A percentile compares a stretch with the other conserved stretches of the same genome.
These are phyloP conservation scores for Saccharomyces hybrid DNA, from an alignment of 1,139 yeast species.

Conservation along the genomic window DNA sequence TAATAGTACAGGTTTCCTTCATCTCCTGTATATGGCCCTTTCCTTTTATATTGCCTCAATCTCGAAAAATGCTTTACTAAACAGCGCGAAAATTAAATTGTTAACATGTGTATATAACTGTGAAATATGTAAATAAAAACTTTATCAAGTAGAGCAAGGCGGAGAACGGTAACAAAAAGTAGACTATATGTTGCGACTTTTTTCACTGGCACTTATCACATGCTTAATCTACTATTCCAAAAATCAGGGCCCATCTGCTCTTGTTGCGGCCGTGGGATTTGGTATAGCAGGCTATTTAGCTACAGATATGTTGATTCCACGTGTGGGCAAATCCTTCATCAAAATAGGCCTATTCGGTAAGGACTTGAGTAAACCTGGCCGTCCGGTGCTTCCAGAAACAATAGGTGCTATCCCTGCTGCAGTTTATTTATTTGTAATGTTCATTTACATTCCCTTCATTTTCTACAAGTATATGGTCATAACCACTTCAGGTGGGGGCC, in stretches of 20 bases:
- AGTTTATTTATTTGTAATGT: slow-evolving; percentile 72
- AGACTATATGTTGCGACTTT: slow-evolving; percentile 1
- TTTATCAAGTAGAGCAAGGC: neutral
- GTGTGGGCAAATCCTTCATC: slow-evolving; percentile 57
- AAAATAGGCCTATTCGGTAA: slow-evolving; percentile 75
- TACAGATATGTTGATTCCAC: slow-evolving; percentile 59
- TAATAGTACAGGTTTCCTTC: too few relatives aligned
- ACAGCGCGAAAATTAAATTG: neutral
- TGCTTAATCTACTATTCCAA: slow-evolving; percentile 9
- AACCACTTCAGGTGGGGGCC: slow-evolving; percentile 49
- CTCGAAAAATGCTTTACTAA: neutral
- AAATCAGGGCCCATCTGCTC: slow-evolving; percentile 19
- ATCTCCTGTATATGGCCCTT: neutral
- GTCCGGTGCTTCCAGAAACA: slow-evolving; percentile 77
- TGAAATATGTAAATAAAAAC: neutral
- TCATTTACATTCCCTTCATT: slow-evolving; percentile 80
- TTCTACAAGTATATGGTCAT: slow-evolving; percentile 73
- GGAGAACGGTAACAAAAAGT: neutral
- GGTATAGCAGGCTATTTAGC: slow-evolving; percentile 56
- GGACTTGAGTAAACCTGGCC: slow-evolving; percentile 67
- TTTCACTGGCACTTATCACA: slow-evolving; percentile 11
- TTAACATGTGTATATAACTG: neutral
- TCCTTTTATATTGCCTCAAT: neutral
- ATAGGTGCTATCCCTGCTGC: slow-evolving; percentile 85
- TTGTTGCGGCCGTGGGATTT: slow-evolving; percentile 52